A percentile compares a stretch with the other conserved stretches of the same genome.
These are phyloP conservation scores for Mollisiaceae sp. DNA, from an alignment of 2,329 filamentous ascomycete species.

Conservation along the genomic window DNA sequence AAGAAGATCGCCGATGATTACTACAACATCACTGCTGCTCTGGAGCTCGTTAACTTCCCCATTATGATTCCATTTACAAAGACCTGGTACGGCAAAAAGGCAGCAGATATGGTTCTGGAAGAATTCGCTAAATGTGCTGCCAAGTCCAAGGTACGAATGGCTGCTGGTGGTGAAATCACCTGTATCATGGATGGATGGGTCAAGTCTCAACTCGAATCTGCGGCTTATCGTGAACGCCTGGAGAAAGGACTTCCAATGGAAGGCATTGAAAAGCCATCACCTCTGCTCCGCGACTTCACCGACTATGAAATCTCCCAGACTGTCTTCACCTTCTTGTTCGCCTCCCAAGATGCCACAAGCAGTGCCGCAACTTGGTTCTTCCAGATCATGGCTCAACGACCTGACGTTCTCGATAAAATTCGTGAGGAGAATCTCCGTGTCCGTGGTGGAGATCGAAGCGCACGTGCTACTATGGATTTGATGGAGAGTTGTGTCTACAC, in stretches of 20 bases:
- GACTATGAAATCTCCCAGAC: conserved; percentile 94
- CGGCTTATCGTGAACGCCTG: conserved; percentile 78
- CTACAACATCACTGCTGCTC: conserved; percentile 91
- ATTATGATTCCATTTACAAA: conserved; percentile 95
- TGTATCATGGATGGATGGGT: conserved; percentile 98
- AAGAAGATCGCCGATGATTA: conserved; percentile 97
- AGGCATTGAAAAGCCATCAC: conserved; percentile 77
- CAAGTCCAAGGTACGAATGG: conserved; percentile 92
- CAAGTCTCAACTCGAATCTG: conserved; percentile 83
- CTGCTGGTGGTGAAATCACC: conserved; percentile 80
- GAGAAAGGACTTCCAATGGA: conserved; percentile 73
- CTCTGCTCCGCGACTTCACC: conserved; percentile 82
- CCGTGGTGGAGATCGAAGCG: conserved; percentile 75
- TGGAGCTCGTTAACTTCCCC: conserved; percentile 98
- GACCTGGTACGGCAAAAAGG: conserved; percentile 97
- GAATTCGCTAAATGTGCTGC: conserved; percentile 92
- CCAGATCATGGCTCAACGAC: conserved; percentile 90
- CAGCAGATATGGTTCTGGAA: conserved; percentile 85
- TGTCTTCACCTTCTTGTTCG: conserved; percentile 94
- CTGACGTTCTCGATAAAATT: conserved; percentile 88
- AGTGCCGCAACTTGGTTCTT: conserved; percentile 95
- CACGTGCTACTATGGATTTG: conserved; percentile 78
- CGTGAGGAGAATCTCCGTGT: conserved; percentile 86
- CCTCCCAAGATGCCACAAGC: conserved; percentile 95
- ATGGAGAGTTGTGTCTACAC: conserved; percentile 91